Conservation (phyloP, 441 rosid species). For the Populus trichocarpa region DNA sequence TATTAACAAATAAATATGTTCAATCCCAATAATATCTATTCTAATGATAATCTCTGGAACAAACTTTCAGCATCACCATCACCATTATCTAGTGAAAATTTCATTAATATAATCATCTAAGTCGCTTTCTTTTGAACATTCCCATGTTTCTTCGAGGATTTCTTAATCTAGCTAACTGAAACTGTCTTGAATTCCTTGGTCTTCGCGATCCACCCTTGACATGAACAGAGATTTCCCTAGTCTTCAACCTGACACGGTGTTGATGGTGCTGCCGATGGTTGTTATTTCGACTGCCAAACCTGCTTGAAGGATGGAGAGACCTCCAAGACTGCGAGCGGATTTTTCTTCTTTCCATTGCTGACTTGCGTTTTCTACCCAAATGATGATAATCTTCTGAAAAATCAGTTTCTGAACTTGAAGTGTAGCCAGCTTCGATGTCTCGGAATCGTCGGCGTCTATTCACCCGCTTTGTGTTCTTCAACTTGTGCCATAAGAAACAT, state of each 20-base stretch:
- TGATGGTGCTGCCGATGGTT: conserved; percentile 13
- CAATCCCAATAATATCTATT: background rate
- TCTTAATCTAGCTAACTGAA: conserved; percentile 13
- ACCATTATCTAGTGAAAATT: background rate
- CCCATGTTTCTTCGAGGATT: conserved; percentile 14
- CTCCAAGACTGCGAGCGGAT: conserved; percentile 21
- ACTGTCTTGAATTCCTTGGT: conserved; percentile 31
- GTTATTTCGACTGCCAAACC: conserved; percentile 1
- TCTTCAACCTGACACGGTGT: conserved; percentile 25
- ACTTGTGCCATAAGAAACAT: conserved; percentile 55
- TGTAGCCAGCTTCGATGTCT: conserved; percentile 44
- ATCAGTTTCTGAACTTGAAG: conserved; percentile 26
- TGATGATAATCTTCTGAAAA: conserved; percentile 10
- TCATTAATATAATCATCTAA: conserved; percentile 10
- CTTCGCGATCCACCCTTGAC: conserved; percentile 39
- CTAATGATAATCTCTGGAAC: background rate
- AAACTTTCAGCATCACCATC: no score
- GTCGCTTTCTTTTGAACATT: conserved; percentile 29
- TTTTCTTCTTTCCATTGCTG: conserved; percentile 30
- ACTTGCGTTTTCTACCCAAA: background rate
- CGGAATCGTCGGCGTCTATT: conserved; percentile 11
- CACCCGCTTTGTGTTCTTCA: conserved; percentile 51
- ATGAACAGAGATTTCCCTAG: conserved; percentile 34
- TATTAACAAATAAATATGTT: no score
- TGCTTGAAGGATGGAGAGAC: background rate